phyloP scores from a whole-genome alignment of 768 basidiomycete species.

The Boletus sp. region DNA sequence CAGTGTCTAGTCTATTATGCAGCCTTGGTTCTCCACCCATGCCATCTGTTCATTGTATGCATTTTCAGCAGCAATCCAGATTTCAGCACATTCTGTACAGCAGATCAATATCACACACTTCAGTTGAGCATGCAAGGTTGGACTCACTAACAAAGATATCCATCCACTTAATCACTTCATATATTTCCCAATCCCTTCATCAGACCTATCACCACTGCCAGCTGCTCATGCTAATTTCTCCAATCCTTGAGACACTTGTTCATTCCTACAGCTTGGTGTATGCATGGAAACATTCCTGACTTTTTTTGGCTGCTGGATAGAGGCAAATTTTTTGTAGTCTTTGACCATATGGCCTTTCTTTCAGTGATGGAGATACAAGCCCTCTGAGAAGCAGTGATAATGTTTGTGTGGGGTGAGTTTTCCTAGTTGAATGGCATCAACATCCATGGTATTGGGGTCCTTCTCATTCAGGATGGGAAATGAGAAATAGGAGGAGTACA shows the following conservation, averaged over 20 bases:
- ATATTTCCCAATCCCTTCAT: constrained; percentile 80
- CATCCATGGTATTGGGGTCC: too few species aligned
- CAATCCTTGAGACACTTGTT: constrained; percentile 85
- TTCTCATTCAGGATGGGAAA: too few species aligned
- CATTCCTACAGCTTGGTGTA: constrained; percentile 91
- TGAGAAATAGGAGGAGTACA: too few species aligned
- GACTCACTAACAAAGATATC: constrained; percentile 88
- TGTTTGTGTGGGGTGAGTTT: too few species aligned
- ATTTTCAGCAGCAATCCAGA: constrained; percentile 96
- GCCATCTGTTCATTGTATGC: constrained; percentile 98
- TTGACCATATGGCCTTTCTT: too few species aligned
- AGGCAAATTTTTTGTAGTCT: too few species aligned
- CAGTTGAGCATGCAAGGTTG: background rate
- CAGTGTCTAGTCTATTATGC: constrained; percentile 89
- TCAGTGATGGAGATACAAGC: too few species aligned
- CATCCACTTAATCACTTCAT: constrained; percentile 93
- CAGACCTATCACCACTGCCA: constrained; percentile 95
- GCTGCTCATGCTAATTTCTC: constrained; percentile 96
- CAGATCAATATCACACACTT: background rate
- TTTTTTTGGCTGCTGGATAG: too few species aligned
- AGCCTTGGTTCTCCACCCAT: constrained; percentile 94
- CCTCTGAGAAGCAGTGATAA: too few species aligned
- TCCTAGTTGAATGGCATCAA: too few species aligned
- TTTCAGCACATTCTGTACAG: constrained; percentile 85
- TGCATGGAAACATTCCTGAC: too few species aligned